Evolutionary conservation across 495 filamentous ascomycete species (phyloP).

Genomic region (Ascobolus immersus): DNA sequence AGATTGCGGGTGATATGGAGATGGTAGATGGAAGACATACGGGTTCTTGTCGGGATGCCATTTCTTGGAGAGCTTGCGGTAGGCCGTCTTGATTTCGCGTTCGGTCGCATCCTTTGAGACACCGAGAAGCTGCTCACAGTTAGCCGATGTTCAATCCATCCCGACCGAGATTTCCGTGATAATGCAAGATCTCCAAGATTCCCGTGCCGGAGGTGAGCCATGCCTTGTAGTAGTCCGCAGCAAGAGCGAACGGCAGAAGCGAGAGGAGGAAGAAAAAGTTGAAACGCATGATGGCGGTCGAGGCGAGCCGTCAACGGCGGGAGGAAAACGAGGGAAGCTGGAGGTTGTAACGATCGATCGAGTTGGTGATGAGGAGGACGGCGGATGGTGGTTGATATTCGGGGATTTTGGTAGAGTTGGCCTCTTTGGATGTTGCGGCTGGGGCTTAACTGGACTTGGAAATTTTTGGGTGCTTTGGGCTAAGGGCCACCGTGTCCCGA

Average conservation of each 20-base stretch:
- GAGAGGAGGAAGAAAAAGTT: slow-evolving; percentile 21
- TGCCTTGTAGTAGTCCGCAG: slow-evolving; percentile 83
- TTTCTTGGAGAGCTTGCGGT: slow-evolving; percentile 78
- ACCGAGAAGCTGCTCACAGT: slow-evolving; percentile 36
- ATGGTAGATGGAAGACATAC: slow-evolving; percentile 25
- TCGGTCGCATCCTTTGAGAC: slow-evolving; percentile 61
- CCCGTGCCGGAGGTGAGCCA: background rate
- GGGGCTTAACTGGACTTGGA: no score
- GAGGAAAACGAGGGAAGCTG: no score
- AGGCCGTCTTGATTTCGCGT: slow-evolving; percentile 86
- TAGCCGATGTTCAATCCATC: background rate
- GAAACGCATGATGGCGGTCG: no score
- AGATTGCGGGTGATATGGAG: background rate
- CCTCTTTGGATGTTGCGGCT: no score
- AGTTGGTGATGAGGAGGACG: no score
- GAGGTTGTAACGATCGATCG: no score
- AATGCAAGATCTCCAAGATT: background rate
- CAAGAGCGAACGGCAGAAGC: slow-evolving; percentile 27
- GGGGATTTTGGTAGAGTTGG: no score
- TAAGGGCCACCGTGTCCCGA: no score
- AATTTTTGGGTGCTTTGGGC: no score
- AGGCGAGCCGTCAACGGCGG: no score
- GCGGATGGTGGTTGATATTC: no score
- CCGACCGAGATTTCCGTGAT: background rate
- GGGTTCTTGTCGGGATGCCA: slow-evolving; percentile 98